These are phyloP conservation scores for Tylopilus sp. DNA, from an alignment of 768 basidiomycete species.

Conservation along the genomic window DNA sequence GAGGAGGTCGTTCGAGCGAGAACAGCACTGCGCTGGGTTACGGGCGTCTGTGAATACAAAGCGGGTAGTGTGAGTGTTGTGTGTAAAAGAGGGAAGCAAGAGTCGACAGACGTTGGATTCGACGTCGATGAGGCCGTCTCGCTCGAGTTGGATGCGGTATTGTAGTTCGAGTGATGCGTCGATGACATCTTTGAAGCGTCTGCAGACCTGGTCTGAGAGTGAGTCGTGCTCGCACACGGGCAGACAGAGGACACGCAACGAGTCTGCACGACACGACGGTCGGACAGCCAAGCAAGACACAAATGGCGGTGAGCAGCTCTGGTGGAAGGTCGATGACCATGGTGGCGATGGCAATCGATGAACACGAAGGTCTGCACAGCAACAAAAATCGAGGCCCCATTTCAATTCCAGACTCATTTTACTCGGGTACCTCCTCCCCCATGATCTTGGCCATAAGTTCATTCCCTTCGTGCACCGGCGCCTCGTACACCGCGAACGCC, in stretches of 20 bases:
- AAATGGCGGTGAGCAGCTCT: slow-evolving; percentile 13
- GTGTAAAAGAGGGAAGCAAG: too few relatives aligned
- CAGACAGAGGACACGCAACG: slow-evolving; percentile 3
- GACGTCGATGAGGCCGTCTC: slow-evolving; percentile 34
- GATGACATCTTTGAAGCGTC: slow-evolving; percentile 14
- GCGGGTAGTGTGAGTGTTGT: too few relatives aligned
- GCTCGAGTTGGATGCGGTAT: slow-evolving; percentile 38
- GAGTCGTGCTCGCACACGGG: background rate
- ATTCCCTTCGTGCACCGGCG: slow-evolving; percentile 57
- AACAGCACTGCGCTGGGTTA: too few relatives aligned
- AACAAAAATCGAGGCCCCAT: background rate
- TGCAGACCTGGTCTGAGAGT: slow-evolving; percentile 27
- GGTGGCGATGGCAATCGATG: background rate
- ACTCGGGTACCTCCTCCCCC: slow-evolving; percentile 38
- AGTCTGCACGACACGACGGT: slow-evolving; percentile 11
- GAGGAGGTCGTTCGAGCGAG: too few relatives aligned
- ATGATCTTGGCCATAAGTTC: slow-evolving; percentile 70
- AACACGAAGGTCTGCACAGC: background rate
- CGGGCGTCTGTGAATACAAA: background rate
- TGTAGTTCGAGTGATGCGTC: slow-evolving; percentile 32
- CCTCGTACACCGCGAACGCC: slow-evolving; percentile 78
- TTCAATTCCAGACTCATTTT: background rate
- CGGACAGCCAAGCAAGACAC: slow-evolving; percentile 5
- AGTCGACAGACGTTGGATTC: background rate
- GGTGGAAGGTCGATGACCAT: slow-evolving; percentile 14